Evolutionary conservation across 306 rosid species (phyloP).

Genomic region (Cajanus cajan): DNA sequence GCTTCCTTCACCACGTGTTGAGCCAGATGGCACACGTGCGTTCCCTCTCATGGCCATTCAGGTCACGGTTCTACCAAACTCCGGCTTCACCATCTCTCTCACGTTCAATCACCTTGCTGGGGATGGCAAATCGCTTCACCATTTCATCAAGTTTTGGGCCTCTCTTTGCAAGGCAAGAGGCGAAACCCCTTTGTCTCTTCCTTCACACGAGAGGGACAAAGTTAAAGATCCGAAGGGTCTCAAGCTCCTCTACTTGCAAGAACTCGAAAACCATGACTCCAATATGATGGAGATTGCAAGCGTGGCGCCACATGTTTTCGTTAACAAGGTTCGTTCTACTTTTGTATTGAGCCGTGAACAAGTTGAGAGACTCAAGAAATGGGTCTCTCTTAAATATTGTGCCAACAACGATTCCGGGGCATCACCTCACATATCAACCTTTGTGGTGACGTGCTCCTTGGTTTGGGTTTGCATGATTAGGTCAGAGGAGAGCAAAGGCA

Average conservation of each 20-base stretch:
- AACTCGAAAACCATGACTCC: background rate
- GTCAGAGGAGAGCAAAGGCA: background rate
- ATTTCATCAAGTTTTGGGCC: conserved; percentile 28
- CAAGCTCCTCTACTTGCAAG: background rate
- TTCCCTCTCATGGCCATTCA: conserved; percentile 14
- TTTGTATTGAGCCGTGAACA: background rate
- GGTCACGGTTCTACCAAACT: background rate
- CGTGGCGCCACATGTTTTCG: no score
- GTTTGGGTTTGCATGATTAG: conserved; percentile 23
- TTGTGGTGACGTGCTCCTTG: conserved; percentile 25
- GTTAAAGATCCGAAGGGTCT: conserved; percentile 1
- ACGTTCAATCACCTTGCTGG: background rate
- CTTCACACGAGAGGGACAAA: background rate
- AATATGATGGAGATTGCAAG: background rate
- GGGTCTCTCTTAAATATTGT: background rate
- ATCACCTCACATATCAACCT: background rate
- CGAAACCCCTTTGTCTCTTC: background rate
- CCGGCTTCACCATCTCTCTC: background rate
- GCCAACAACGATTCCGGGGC: background rate
- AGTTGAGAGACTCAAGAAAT: background rate
- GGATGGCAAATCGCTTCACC: background rate
- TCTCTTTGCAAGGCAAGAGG: background rate
- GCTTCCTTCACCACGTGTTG: background rate
- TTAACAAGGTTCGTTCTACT: conserved; percentile 1
- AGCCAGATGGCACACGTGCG: background rate